Conservation (phyloP, 148 eudicot genomes). For the Salicornia ramosissima region DNA sequence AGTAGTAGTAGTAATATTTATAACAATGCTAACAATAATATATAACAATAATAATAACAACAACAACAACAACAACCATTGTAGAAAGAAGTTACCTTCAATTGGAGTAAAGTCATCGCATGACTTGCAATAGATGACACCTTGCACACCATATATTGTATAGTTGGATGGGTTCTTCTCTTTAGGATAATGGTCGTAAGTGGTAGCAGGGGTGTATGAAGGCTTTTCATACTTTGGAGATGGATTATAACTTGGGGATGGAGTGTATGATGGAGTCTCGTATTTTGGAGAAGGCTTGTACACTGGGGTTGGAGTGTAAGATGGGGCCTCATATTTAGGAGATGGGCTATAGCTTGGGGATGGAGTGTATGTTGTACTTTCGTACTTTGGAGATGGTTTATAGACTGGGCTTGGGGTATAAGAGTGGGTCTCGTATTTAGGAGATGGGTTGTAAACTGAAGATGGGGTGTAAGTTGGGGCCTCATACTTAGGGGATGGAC, state of each 20-base stretch:
- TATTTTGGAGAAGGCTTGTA: too few relatives aligned
- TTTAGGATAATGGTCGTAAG: background rate
- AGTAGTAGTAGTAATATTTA: too few relatives aligned
- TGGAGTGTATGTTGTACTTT: background rate
- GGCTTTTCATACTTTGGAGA: background rate
- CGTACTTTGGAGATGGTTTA: background rate
- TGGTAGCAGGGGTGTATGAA: background rate
- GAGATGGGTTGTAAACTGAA: background rate
- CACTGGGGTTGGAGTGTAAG: background rate
- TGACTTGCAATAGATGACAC: constrained; percentile 19
- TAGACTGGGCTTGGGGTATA: background rate
- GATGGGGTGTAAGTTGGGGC: background rate
- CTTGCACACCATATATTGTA: constrained; percentile 15
- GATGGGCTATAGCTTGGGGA: background rate
- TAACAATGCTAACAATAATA: too few relatives aligned
- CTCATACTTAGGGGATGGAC: background rate
- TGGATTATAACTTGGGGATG: background rate
- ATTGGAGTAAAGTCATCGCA: constrained; percentile 19
- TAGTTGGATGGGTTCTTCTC: background rate
- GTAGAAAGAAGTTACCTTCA: constrained; percentile 11
- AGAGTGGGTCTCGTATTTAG: background rate
- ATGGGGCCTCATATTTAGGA: background rate
- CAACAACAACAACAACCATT: too few relatives aligned
- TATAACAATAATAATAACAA: too few relatives aligned
- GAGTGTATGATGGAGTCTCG: constrained; percentile 4